Evolutionary conservation across 768 basidiomycete species (phyloP).

Genomic region (Boletus pseudo-olivaceus): DNA sequence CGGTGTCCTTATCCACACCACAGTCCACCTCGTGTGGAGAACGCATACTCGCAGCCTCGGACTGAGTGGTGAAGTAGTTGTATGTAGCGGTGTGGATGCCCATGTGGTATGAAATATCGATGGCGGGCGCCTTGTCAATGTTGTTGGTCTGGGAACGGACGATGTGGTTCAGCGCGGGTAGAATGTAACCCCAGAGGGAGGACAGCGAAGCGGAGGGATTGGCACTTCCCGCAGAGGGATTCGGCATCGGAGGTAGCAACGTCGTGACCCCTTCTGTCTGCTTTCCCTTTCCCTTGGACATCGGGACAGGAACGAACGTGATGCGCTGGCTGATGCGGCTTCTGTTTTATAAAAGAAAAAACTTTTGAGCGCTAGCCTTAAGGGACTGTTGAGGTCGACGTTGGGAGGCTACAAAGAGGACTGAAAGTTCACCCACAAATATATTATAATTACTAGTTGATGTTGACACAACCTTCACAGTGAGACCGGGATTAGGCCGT

Average conservation of each 20-base stretch:
- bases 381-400: neutral
- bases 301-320: conserved; percentile 3
- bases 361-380: conserved; percentile 3
- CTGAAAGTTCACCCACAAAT: conserved; percentile 1
- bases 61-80: conserved; percentile 70
- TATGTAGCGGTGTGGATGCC: conserved; percentile 81
- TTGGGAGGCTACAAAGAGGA: conserved; percentile 4
- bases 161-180: conserved; percentile 75
- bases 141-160: conserved; percentile 64
- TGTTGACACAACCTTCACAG: conserved; percentile 7
- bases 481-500: neutral
- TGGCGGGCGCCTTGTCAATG: conserved; percentile 58
- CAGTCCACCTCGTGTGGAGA: conserved; percentile 6
- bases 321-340: neutral
- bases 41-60: conserved; percentile 40
- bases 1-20: conserved; percentile 28
- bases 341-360: neutral
- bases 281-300: conserved; percentile 34
- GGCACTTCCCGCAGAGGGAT: conserved; percentile 59
- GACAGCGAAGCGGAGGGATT: conserved; percentile 72
- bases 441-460: neutral
- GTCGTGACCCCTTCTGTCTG: conserved; percentile 16
- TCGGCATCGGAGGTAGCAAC: conserved; percentile 40
- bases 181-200: conserved; percentile 70
- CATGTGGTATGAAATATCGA: conserved; percentile 70